Evolutionary conservation across 352 stramenopile genomes (phyloP).

Genomic region (Globisporangium barbulae): DNA sequence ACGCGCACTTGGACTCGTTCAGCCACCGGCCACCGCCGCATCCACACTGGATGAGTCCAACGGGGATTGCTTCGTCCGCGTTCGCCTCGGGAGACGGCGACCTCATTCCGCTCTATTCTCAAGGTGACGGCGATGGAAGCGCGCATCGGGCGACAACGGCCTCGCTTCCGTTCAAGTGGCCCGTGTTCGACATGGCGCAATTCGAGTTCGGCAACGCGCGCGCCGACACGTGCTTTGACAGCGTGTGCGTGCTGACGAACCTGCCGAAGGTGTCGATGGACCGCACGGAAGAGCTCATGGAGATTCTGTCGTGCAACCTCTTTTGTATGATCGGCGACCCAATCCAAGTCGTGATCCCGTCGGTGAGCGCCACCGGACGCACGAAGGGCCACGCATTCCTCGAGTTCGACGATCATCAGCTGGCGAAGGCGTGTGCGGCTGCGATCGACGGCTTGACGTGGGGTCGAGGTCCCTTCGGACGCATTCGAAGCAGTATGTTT

Average conservation of each 20-base stretch:
- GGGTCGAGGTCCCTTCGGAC: constrained; percentile 54
- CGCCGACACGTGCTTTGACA: constrained; percentile 73
- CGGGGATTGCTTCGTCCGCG: not conserved
- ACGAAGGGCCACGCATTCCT: constrained; percentile 83
- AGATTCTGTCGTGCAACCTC: constrained; percentile 67
- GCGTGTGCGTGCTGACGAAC: constrained; percentile 81
- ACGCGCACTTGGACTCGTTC: constrained; percentile 54
- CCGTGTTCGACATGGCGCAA: constrained; percentile 87
- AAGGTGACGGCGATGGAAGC: not conserved
- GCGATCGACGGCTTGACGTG: constrained; percentile 73
- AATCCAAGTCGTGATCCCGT: constrained; percentile 82
- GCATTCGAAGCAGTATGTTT: constrained; percentile 73
- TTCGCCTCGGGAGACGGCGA: not conserved
- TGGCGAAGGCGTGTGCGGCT: constrained; percentile 49
- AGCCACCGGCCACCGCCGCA: constrained; percentile 17
- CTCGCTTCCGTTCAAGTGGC: constrained; percentile 75
- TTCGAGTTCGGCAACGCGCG: constrained; percentile 86
- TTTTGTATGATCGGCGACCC: constrained; percentile 81
- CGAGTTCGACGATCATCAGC: constrained; percentile 70
- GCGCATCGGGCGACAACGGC: constrained; percentile 10
- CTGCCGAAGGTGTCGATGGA: constrained; percentile 74
- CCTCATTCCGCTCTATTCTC: not conserved
- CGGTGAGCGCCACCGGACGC: constrained; percentile 44
- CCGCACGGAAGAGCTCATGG: constrained; percentile 69
- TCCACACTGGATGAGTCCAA: not conserved